Evolutionary conservation across 2,329 filamentous ascomycete genomes (phyloP).

Genomic region (Microdochium nivale): DNA sequence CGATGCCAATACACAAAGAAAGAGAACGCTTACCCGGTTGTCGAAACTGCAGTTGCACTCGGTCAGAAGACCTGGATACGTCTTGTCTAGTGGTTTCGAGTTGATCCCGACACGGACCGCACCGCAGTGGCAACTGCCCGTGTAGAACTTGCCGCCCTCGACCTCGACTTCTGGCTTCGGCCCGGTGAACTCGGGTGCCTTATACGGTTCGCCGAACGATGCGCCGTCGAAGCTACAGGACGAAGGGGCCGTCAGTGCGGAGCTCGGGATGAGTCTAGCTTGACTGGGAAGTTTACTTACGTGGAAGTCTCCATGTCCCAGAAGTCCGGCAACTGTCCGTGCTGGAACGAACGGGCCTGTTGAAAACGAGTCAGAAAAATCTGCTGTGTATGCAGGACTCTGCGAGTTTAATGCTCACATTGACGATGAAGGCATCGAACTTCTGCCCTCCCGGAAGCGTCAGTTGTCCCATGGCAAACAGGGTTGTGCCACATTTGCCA

Average conservation of each 20-base stretch:
- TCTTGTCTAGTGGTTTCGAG: constrained; percentile 31
- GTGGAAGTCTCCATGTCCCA: constrained; percentile 24
- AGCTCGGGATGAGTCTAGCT: not conserved
- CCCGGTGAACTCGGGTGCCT: constrained; percentile 28
- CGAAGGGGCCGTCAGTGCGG: not conserved
- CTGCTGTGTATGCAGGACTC: not conserved
- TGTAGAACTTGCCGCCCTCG: constrained; percentile 31
- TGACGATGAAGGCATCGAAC: not conserved
- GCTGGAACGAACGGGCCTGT: constrained; percentile 31
- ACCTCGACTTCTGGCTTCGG: constrained; percentile 26
- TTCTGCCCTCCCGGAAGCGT: not conserved
- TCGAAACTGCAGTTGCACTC: constrained; percentile 47
- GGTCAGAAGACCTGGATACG: constrained; percentile 11
- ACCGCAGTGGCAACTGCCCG: constrained; percentile 46
- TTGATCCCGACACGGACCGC: constrained; percentile 33
- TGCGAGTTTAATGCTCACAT: not conserved
- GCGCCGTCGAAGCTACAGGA: constrained; percentile 28
- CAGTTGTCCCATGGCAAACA: not conserved
- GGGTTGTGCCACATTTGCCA: not conserved
- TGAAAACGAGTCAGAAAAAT: not conserved
- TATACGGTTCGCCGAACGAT: constrained; percentile 20
- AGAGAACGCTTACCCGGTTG: constrained; percentile 21
- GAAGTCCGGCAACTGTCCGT: constrained; percentile 28
- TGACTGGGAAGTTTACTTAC: constrained; percentile 14
- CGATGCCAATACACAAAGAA: not conserved